Evolutionary conservation across 1,284 basidiomycete genomes (phyloP), one percentile per base, ranked within the genome.

Genomic region (Moniliella sp.): DNA sequence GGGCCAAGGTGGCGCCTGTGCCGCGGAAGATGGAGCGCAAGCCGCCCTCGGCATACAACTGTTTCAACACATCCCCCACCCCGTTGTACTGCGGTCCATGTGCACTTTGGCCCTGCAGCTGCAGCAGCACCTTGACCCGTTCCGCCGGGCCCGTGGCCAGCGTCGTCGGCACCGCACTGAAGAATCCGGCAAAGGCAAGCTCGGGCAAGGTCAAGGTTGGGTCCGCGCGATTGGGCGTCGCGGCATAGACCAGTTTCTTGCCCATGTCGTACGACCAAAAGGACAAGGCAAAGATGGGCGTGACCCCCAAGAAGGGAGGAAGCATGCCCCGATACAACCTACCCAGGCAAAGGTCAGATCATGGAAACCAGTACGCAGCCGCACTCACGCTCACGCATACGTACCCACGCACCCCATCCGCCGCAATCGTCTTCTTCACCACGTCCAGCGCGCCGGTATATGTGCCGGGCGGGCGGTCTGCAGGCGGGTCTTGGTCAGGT

Each of bases 251-350:
- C 39, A 94, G 65, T 47, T 78, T 73, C 64, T 94, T 94, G 27
- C 88, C 84, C 40, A 76, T 68, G 58, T 93, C 86, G 62, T 94
- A 97, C 12, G 81, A 83, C 84, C 86, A 94, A 68, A 99, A 99
- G 3, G 84, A 93, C 27, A 97, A 68, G 9, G 91, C 91, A 58
- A 97, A 99, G 59, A 97, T 97, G 30, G 91, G 91, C 2, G 91
- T 94, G 18, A 99, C 84, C 33, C 91, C 91, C 21, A 93, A 67
- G 42, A 99, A 66, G 31, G 91, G 91, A 15, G 91, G 88, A 2
- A 88, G 78, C 66, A 97, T 86, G 23, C 88, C 88, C 46, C 88
- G 78, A 63, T 94, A 97, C 62, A 97, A 63, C 19, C 91, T n/a
- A n/a, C n/a, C n/a, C n/a, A n/a, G n/a, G n/a, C n/a, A n/a, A n/a